Evolutionary conservation across 805 yeast genomes (phyloP).

Genomic region (Grigorovia yakushimaensis): DNA sequence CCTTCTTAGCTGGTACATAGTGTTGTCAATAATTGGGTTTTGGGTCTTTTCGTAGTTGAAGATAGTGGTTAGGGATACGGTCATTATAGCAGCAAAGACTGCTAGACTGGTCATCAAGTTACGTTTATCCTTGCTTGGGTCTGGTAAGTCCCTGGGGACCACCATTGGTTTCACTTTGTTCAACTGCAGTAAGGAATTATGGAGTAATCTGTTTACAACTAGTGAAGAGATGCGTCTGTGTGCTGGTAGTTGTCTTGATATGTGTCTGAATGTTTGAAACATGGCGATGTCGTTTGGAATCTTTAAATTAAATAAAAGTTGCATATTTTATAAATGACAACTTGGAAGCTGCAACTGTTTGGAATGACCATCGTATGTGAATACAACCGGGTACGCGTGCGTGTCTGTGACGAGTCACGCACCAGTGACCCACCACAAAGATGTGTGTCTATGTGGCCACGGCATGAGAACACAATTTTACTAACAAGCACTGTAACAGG

Average conservation of each 20-base stretch:
- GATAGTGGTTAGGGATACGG: slow-evolving; percentile 49
- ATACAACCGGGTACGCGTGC: too few species aligned
- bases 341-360: too few species aligned
- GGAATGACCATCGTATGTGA: too few species aligned
- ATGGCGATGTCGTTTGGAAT: neutral
- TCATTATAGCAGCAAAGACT: slow-evolving; percentile 45
- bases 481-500: slow-evolving; percentile 14
- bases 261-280: neutral
- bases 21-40: slow-evolving; percentile 81
- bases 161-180: slow-evolving; percentile 36
- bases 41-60: slow-evolving; percentile 89
- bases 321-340: too few species aligned
- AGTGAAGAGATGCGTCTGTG: neutral
- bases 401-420: too few species aligned
- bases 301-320: too few species aligned
- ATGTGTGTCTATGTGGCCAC: too few species aligned
- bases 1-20: slow-evolving; percentile 76
- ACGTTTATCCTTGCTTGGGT: slow-evolving; percentile 50
- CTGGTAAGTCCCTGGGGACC: slow-evolving; percentile 74
- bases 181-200: neutral
- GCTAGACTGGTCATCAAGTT: slow-evolving; percentile 46
- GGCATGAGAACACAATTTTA: too few species aligned
- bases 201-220: neutral
- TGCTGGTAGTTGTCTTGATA: neutral
- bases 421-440: too few species aligned